Evolutionary conservation across 805 yeast genomes (phyloP), one percentile per base, ranked within the genome.

Genomic region (Metschnikowia henanensis): DNA sequence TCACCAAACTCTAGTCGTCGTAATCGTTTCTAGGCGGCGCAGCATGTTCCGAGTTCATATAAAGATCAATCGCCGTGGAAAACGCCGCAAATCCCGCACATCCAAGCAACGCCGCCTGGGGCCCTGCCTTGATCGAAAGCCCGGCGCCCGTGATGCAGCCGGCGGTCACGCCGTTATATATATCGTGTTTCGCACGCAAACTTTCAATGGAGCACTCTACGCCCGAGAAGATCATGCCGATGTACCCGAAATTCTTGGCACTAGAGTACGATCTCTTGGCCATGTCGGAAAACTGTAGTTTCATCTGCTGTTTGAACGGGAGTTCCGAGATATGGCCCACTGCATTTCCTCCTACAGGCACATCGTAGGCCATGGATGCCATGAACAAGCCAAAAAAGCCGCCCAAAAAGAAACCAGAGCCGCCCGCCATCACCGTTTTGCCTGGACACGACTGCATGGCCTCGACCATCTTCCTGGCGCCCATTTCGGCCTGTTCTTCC

Each of bases 101-200:
- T 1, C 99, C 99, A 46, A 91, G 62, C 20, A 82, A 56, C 0
- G 96, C 94, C 22, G 96, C 95, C 56, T 84, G 90, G 1, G 99
- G 99, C 1, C 99, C 99, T 37, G 94, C 81, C 60, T 86, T 88
- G 54, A 87, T 77, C 2, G 97, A 95, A 40, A 94, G 75, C 0
- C 96, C 97, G 26, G 96, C 99, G 34, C 99, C 99, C 1, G 99
- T 94, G 29, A 92, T 72, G 67, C 97, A 94, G 2, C 99, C 99
- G 4, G 98, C 98, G 34, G 80, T 76, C 2, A 88, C 80, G 35
- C 97, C 97, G 61, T 94, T 94, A 68, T 84, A 89, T 9, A 92
- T 79, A 64, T 94, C 99, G 58, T 86, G 90, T 58, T 87, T 90
- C 4, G 57, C 57, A 6, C 57, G 25, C 30, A 53, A 47, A 28